A percentile compares a stretch with the other conserved stretches of the same genome.
Conservation (phyloP, 2,329 filamentous ascomycete genomes). For the Plenodomus biglobosus region DNA sequence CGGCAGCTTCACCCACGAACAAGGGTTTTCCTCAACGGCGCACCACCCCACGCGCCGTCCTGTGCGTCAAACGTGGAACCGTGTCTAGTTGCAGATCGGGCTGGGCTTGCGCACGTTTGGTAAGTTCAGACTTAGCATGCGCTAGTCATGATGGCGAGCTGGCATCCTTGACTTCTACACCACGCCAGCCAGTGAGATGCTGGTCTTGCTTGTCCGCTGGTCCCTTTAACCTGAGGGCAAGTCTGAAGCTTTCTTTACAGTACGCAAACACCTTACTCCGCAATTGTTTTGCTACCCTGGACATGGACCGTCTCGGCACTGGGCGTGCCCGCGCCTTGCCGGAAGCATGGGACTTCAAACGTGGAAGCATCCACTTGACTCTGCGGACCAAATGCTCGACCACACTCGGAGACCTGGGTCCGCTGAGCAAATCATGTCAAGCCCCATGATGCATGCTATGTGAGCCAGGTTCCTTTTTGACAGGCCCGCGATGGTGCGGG, state of each 20-base stretch:
- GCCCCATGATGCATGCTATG: constrained; percentile 23
- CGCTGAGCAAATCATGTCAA: constrained; percentile 20
- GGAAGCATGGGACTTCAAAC: constrained; percentile 26
- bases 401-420: constrained; percentile 21
- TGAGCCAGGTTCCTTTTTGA: constrained; percentile 15
- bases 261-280: constrained; percentile 30
- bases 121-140: constrained; percentile 23
- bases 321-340: constrained; percentile 21
- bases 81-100: constrained; percentile 40
- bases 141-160: constrained; percentile 29
- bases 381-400: constrained; percentile 23
- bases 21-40: constrained; percentile 25
- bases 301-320: constrained; percentile 12
- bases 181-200: constrained; percentile 11
- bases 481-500: constrained; percentile 18
- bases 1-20: constrained; percentile 23
- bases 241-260: constrained; percentile 20
- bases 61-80: constrained; percentile 33
- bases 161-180: constrained; percentile 11
- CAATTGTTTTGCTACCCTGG: constrained; percentile 19
- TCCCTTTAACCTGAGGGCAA: constrained; percentile 12
- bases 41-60: constrained; percentile 29
- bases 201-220: constrained; percentile 7
- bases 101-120: constrained; percentile 22
- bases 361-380: constrained; percentile 21